A percentile compares a stretch with the other conserved stretches of the same genome.
Evolutionary conservation across 2,329 filamentous ascomycete genomes (phyloP).

Genomic region (Dendryphion nanum): DNA sequence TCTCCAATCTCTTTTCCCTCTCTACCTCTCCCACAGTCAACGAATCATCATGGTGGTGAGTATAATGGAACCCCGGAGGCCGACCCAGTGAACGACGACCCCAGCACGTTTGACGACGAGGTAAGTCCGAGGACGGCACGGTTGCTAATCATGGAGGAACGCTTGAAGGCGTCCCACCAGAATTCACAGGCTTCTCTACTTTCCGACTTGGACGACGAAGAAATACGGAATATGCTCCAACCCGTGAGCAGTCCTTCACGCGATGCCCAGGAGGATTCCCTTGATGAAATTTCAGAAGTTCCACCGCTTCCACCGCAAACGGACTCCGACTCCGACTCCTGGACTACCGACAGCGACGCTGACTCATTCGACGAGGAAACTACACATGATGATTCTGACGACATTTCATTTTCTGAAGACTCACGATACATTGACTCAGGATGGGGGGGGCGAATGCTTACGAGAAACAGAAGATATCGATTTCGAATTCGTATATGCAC

Average conservation of each 20-base stretch:
- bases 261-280: conserved; percentile 11
- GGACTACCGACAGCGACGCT: conserved; percentile 40
- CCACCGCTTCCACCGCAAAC: background rate
- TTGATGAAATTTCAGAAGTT: background rate
- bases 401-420: conserved; percentile 57
- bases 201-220: conserved; percentile 33
- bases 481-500: conserved; percentile 98
- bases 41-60: conserved; percentile 52
- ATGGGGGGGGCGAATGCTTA: conserved; percentile 83
- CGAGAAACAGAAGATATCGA: conserved; percentile 95
- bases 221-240: conserved; percentile 41
- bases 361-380: conserved; percentile 35
- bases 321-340: conserved; percentile 7
- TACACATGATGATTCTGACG: conserved; percentile 60
- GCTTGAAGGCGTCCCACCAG: conserved; percentile 21
- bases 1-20: conserved; percentile 28
- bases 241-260: conserved; percentile 43
- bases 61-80: conserved; percentile 37
- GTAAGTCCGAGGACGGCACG: conserved; percentile 22
- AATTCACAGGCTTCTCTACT: conserved; percentile 31
- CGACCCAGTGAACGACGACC: conserved; percentile 6
- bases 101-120: conserved; percentile 4
- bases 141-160: conserved; percentile 17
- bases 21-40: conserved; percentile 10
- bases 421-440: conserved; percentile 67